These are phyloP conservation scores for Royoungia palumana DNA, from an alignment of 768 basidiomycete genomes.

Conservation along the genomic window DNA sequence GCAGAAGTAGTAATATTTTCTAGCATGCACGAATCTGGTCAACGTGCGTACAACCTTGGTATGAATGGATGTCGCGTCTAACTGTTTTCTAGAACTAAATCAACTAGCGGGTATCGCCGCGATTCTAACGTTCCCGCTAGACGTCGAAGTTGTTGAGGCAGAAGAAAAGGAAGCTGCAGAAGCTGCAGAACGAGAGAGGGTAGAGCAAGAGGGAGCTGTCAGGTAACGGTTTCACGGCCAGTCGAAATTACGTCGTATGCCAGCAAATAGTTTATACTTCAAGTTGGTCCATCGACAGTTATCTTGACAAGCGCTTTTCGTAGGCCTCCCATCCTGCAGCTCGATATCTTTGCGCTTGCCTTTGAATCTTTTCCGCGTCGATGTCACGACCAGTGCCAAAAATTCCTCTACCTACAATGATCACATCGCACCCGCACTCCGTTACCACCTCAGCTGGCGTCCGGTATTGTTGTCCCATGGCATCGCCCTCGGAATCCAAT, in stretches of 20 bases:
- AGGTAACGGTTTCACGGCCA: neutral
- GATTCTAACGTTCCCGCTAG: constrained; percentile 92
- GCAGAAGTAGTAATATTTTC: constrained; percentile 97
- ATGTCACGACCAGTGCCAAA: constrained; percentile 61
- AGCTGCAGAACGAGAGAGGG: constrained; percentile 28
- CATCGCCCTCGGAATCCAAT: constrained; percentile 72
- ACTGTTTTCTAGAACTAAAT: constrained; percentile 71
- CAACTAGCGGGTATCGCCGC: constrained; percentile 94
- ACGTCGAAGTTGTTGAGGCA: constrained; percentile 91
- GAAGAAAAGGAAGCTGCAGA: constrained; percentile 79
- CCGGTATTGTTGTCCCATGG: constrained; percentile 93
- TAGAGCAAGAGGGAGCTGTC: constrained; percentile 5
- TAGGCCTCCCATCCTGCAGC: constrained; percentile 92
- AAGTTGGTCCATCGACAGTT: neutral
- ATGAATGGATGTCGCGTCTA: neutral
- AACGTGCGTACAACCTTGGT: constrained; percentile 58
- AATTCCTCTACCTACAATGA: constrained; percentile 95
- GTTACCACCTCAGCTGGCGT: constrained; percentile 82
- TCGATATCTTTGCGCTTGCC: constrained; percentile 81
- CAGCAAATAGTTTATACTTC: constrained; percentile 2
- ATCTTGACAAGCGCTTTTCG: constrained; percentile 44
- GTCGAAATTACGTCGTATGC: too few species aligned
- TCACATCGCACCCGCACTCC: constrained; percentile 86
- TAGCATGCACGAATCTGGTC: constrained; percentile 99
- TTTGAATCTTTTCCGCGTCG: constrained; percentile 38